A percentile compares a stretch with the other conserved stretches of the same genome.
phyloP scores from a whole-genome alignment of 1,139 yeast genomes.

The Pichia norvegensis region DNA sequence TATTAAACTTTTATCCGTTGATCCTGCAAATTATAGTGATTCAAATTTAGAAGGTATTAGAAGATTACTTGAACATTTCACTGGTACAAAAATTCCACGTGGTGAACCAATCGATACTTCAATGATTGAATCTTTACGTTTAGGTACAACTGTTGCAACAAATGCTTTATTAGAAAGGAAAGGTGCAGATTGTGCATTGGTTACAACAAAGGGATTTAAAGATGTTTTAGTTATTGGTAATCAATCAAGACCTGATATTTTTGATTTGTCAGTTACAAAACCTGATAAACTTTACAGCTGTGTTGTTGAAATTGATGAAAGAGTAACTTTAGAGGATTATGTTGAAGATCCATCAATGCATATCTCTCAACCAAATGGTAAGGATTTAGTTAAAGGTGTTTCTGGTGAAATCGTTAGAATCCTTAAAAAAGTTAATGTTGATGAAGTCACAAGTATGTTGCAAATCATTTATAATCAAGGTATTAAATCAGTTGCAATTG shows the following conservation, averaged over 20 bases:
- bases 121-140: constrained; percentile 49
- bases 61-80: constrained; percentile 56
- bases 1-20: constrained; percentile 72
- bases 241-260: constrained; percentile 65
- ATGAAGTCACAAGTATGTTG: constrained; percentile 35
- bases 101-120: constrained; percentile 35
- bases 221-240: constrained; percentile 62
- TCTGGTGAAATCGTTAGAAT: constrained; percentile 61
- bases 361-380: constrained; percentile 25
- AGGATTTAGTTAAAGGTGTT: constrained; percentile 39
- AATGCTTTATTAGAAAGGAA: constrained; percentile 61
- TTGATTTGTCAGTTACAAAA: constrained; percentile 53
- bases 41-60: constrained; percentile 91
- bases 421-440: constrained; percentile 39
- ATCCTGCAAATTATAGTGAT: constrained; percentile 77
- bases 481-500: constrained; percentile 57
- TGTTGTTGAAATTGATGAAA: constrained; percentile 63
- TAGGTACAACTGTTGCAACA: constrained; percentile 82
- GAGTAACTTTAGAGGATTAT: constrained; percentile 63
- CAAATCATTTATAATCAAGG: constrained; percentile 43
- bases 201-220: constrained; percentile 60
- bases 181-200: constrained; percentile 55
- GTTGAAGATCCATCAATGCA: constrained; percentile 48
- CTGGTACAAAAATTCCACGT: constrained; percentile 44
- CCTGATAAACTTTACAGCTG: constrained; percentile 53